Evolutionary conservation across 2,329 filamentous ascomycete species (phyloP).

Genomic region (Penicillium sp.): DNA sequence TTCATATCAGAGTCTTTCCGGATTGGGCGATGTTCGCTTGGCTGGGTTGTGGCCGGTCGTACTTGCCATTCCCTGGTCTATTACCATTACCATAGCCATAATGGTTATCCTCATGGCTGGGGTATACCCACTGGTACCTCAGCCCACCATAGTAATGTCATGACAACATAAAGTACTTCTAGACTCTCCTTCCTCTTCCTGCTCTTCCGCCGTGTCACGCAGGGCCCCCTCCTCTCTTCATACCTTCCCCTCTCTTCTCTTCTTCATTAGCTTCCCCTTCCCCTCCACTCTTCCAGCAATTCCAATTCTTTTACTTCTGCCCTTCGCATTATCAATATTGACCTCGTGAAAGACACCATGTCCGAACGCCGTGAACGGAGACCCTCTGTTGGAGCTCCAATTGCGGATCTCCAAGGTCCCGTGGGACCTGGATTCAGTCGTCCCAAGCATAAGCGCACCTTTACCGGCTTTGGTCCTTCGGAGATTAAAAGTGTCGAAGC

Average conservation of each 20-base stretch:
- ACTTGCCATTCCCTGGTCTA: no score
- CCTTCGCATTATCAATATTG: background rate
- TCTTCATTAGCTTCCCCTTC: background rate
- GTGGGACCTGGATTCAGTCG: constrained; percentile 84
- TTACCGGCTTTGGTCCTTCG: constrained; percentile 84
- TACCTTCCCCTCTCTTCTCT: background rate
- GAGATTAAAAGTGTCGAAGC: constrained; percentile 96
- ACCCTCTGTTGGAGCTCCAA: constrained; percentile 79
- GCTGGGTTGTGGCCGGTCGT: constrained; percentile 12
- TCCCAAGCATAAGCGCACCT: constrained; percentile 97
- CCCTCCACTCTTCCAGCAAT: background rate
- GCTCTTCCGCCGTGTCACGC: background rate
- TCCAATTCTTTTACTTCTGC: background rate
- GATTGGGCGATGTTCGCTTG: constrained; percentile 9
- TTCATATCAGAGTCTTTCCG: background rate
- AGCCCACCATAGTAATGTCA: no score
- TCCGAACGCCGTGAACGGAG: constrained; percentile 68
- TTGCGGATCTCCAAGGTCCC: constrained; percentile 83
- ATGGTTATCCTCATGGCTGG: no score
- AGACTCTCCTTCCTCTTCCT: background rate
- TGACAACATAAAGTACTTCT: no score
- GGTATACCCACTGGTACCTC: no score
- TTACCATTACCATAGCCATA: no score
- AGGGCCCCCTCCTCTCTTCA: background rate
- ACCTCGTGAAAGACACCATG: constrained; percentile 23